phyloP scores from a whole-genome alignment of 768 basidiomycete genomes.

The Myochromella boudieri region DNA sequence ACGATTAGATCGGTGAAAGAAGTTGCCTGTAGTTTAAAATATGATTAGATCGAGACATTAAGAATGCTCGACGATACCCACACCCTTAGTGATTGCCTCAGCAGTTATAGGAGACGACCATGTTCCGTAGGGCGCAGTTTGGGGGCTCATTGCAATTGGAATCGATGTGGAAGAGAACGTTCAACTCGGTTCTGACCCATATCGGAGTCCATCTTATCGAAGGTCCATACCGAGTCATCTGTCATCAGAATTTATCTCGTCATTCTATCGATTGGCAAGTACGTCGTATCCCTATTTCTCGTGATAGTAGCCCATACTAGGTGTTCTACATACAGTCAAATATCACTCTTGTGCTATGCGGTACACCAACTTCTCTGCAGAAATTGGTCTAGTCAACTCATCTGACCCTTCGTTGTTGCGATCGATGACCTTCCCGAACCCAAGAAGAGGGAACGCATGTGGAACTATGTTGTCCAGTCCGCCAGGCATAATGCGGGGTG shows the following conservation, averaged over 20 bases:
- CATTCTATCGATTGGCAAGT: too few relatives aligned
- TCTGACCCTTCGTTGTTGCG: slow-evolving; percentile 11
- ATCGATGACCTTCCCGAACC: slow-evolving; percentile 27
- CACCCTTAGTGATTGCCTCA: slow-evolving; percentile 47
- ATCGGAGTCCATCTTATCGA: too few relatives aligned
- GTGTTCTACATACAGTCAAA: too few relatives aligned
- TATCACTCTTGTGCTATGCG: too few relatives aligned
- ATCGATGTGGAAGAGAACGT: not conserved
- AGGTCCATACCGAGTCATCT: too few relatives aligned
- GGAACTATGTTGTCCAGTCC: slow-evolving; percentile 24
- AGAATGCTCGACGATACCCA: slow-evolving; percentile 17
- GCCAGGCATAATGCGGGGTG: slow-evolving; percentile 33
- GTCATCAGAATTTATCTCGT: too few relatives aligned
- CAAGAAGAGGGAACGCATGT: slow-evolving; percentile 29
- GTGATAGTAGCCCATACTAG: too few relatives aligned
- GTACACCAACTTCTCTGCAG: slow-evolving; percentile 33
- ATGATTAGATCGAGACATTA: slow-evolving; percentile 8
- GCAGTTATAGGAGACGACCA: slow-evolving; percentile 61
- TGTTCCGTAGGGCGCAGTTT: slow-evolving; percentile 54
- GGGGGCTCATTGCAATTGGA: slow-evolving; percentile 8
- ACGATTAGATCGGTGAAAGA: slow-evolving; percentile 46
- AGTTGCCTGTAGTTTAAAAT: slow-evolving; percentile 29
- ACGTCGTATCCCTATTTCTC: too few relatives aligned
- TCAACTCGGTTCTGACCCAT: not conserved
- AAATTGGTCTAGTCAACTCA: slow-evolving; percentile 28